Base-by-base conservation (phyloP, 164 flowering plant genomes). In the Magnolia officinalis region DNA sequence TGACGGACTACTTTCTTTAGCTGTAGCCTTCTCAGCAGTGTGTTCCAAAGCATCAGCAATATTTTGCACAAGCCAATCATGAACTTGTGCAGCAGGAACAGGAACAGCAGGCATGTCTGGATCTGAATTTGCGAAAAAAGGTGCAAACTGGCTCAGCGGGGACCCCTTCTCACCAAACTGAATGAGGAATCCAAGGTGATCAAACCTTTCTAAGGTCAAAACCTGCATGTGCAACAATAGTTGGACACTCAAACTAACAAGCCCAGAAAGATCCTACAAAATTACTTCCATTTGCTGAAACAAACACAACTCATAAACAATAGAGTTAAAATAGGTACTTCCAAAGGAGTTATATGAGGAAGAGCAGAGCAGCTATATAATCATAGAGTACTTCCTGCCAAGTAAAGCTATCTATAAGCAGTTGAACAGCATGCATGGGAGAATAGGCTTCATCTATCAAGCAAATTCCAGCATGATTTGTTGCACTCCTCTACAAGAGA, bases 81-180 rank as follows among this genome's bases (percentile, higher is more conserved):
- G 98, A 77, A 92, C 94, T 83, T 90, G 97, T 61, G 90, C 63
- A 23, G 97, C 98, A 80, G 96, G 92, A 78, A 96, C 95, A 80
- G 97, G 96, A 74, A 86, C 92, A 72, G 98, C 98, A 69, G 98
- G 98, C 99, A 96, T 96, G 79, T 96, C 97, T 20, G 98, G 98
- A 86, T 96, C 98, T 61, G 98, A 94, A 87, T 96, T 96, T 66
- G 98, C 97, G 82, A 96, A 96, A 85, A 96, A 96, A 5, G 98
- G 98, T 70, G 97, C 86, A 75, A 89, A 89, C 79, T 96, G 98
- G 82, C 96, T 88, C 85, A 96, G 81, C 5, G 88, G 85, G 71
- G 91, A 81, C 61, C 94, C 97, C 81, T 84, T 90, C 67, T 90
- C 98, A 80, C 95, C 89, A 82, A 92, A 91, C 61, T 90, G 95